Evolutionary conservation across 495 filamentous ascomycete species (phyloP).

Genomic region (Stereocaulon alpinum): DNA sequence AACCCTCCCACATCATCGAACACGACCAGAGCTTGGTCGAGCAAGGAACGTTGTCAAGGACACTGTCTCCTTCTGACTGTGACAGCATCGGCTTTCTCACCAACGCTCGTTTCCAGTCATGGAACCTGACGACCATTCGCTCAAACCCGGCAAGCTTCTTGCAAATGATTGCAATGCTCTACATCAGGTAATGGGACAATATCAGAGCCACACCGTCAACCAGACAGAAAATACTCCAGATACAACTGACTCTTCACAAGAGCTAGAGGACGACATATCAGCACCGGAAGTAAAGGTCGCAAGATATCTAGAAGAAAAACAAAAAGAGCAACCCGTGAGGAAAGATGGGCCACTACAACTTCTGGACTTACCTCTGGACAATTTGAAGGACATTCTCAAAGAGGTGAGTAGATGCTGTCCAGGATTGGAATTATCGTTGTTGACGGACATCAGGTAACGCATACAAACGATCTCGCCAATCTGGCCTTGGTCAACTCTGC

Average conservation of each 20-base stretch:
- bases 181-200: conserved; percentile 1
- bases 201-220: not conserved
- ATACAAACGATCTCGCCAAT: conserved; percentile 79
- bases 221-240: not conserved
- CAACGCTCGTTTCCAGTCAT: not conserved
- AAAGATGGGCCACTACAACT: conserved; percentile 43
- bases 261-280: not conserved
- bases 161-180: not conserved
- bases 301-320: conserved; percentile 32
- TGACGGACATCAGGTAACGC: conserved; percentile 52
- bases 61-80: not conserved
- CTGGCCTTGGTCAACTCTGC: conserved; percentile 75
- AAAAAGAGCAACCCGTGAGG: conserved; percentile 30
- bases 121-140: conserved; percentile 4
- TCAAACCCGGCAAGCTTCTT: not conserved
- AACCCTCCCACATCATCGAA: too few species aligned
- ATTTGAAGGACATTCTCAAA: conserved; percentile 79
- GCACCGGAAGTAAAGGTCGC: conserved; percentile 16
- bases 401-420: conserved; percentile 49
- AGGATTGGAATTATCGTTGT: conserved; percentile 8
- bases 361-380: conserved; percentile 76
- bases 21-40: too few species aligned
- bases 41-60: too few species aligned
- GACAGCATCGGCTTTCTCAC: not conserved
- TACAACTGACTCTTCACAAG: not conserved